These are phyloP conservation scores for Colletotrichum cordylinicola DNA, from an alignment of 2,329 filamentous ascomycete species.

Conservation along the genomic window DNA sequence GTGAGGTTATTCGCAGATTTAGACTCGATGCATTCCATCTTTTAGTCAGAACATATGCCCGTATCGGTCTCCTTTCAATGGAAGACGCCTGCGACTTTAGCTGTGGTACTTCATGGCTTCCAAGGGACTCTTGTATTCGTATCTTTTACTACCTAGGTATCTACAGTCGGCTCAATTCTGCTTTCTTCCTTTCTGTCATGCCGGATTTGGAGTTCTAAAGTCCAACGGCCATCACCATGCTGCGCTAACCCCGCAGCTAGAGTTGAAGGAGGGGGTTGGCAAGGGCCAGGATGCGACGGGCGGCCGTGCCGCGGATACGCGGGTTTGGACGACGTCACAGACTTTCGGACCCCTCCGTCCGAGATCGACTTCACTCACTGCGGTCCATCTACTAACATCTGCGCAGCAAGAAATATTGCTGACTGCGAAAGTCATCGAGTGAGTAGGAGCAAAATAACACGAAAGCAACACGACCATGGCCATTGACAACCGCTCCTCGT, in stretches of 20 bases:
- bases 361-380: background rate
- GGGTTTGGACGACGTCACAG: conserved; percentile 1
- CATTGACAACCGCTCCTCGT: background rate
- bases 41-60: fast-evolving
- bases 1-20: background rate
- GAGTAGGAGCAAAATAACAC: background rate
- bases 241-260: background rate
- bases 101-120: too few relatives aligned
- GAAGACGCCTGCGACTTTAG: background rate
- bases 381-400: background rate
- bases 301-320: background rate
- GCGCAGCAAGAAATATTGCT: background rate
- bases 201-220: background rate
- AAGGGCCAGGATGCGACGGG: background rate
- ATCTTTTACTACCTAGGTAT: too few relatives aligned
- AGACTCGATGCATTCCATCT: background rate
- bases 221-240: background rate
- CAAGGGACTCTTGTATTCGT: too few relatives aligned
- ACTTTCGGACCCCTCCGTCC: background rate
- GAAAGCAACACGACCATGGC: background rate
- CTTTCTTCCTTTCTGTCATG: too few relatives aligned
- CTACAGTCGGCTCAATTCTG: too few relatives aligned
- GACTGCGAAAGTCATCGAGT: background rate
- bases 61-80: fast-evolving
- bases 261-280: background rate